Evolutionary conservation across 2,329 filamentous ascomycete genomes (phyloP).

Genomic region (Colletotrichum lindemuthianum): DNA sequence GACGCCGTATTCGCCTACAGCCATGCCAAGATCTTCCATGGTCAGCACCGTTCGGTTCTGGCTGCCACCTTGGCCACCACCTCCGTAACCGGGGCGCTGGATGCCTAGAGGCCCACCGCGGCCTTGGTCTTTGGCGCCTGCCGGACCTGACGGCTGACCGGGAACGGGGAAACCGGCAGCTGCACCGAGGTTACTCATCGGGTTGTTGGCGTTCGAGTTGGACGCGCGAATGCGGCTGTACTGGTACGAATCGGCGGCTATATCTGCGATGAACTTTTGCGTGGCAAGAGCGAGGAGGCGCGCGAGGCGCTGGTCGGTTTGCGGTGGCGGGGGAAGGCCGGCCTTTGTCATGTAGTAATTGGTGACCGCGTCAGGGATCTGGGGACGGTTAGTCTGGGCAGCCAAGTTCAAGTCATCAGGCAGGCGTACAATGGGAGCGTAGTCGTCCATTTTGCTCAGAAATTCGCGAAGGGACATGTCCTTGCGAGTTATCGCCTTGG

Average conservation of each 20-base stretch:
- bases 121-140: slow-evolving; percentile 67
- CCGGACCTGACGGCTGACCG: slow-evolving; percentile 67
- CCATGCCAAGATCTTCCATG: slow-evolving; percentile 99
- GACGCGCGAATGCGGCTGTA: slow-evolving; percentile 97
- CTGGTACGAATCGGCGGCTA: slow-evolving; percentile 97
- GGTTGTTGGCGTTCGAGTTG: slow-evolving; percentile 85
- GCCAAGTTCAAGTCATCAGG: not conserved
- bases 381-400: slow-evolving; percentile 16
- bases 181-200: slow-evolving; percentile 86
- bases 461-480: slow-evolving; percentile 94
- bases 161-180: slow-evolving; percentile 75
- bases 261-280: slow-evolving; percentile 98
- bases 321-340: slow-evolving; percentile 90
- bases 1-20: slow-evolving; percentile 95
- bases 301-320: slow-evolving; percentile 89
- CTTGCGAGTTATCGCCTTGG: slow-evolving; percentile 81
- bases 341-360: slow-evolving; percentile 98
- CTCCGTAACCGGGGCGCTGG: slow-evolving; percentile 82
- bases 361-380: slow-evolving; percentile 98
- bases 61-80: slow-evolving; percentile 86
- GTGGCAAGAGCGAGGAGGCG: slow-evolving; percentile 96
- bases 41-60: slow-evolving; percentile 95
- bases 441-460: slow-evolving; percentile 96
- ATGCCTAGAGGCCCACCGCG: slow-evolving; percentile 73
- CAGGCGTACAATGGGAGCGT: slow-evolving; percentile 86